Conservation (phyloP, 305 asterid genomes). For the Fraxinus angustifolia region DNA sequence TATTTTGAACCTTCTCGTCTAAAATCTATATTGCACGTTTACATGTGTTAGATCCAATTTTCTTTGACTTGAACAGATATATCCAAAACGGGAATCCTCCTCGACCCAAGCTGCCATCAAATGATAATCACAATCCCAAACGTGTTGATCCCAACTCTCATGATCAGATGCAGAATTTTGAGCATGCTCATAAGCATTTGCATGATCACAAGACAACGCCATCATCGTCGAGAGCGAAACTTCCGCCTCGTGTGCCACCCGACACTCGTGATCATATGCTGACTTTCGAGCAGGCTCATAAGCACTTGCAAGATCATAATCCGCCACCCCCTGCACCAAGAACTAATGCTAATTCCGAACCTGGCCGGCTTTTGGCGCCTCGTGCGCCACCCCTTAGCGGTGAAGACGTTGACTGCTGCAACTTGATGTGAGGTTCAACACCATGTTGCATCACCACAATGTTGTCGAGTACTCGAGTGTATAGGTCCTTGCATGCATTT, state of each 20-base stretch:
- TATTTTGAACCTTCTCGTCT: not conserved
- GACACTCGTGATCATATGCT: not conserved
- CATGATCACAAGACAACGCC: not conserved
- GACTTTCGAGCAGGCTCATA: not conserved
- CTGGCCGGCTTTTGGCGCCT: not conserved
- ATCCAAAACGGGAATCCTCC: not conserved
- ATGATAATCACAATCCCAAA: not conserved
- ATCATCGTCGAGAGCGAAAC: not conserved
- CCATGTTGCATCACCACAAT: not conserved
- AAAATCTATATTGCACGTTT: not conserved
- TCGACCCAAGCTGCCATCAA: constrained; percentile 21
- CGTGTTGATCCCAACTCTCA: not conserved
- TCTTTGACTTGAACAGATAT: not conserved
- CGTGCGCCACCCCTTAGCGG: not conserved
- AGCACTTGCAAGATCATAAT: not conserved
- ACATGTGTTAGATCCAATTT: not conserved
- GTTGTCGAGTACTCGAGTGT: not conserved
- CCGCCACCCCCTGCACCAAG: not conserved
- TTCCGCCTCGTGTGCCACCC: not conserved
- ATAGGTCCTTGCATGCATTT: constrained; percentile 3
- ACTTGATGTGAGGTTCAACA: constrained; percentile 21
- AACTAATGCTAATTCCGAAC: not conserved
- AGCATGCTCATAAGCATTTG: not conserved
- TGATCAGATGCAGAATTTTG: not conserved
- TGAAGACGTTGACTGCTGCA: constrained; percentile 19